These are phyloP conservation scores for Magnaporthales sp. DNA, from an alignment of 2,329 filamentous ascomycete genomes.

Conservation along the genomic window DNA sequence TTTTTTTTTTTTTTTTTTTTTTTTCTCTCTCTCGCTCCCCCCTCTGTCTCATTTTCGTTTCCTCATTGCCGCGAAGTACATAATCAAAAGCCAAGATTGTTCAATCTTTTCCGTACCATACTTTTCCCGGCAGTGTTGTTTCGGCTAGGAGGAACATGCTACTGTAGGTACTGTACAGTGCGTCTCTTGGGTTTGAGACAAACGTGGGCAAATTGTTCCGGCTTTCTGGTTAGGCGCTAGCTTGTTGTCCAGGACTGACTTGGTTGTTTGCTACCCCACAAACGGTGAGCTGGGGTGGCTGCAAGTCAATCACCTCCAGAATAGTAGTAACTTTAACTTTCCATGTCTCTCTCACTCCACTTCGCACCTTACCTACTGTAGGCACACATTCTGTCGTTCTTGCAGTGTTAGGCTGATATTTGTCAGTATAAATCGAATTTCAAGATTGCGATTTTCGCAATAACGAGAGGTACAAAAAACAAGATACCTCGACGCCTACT, in stretches of 20 bases:
- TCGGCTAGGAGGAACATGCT: not conserved
- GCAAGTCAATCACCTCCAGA: not conserved
- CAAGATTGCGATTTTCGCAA: too few relatives aligned
- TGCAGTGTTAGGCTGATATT: too few relatives aligned
- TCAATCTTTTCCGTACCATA: not conserved
- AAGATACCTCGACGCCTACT: too few relatives aligned
- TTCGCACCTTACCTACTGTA: too few relatives aligned
- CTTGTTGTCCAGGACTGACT: not conserved
- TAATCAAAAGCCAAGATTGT: not conserved
- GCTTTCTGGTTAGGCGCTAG: not conserved
- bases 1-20: not conserved
- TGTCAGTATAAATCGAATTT: too few relatives aligned
- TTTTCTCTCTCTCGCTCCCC: not conserved
- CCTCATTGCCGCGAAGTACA: not conserved
- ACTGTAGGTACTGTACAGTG: not conserved
- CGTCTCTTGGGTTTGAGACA: not conserved
- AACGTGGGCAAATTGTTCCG: not conserved
- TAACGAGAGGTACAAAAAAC: too few relatives aligned
- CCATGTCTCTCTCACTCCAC: not conserved
- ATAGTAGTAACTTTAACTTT: not conserved
- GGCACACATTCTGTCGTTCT: too few relatives aligned
- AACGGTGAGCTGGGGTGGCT: not conserved
- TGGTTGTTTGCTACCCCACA: not conserved
- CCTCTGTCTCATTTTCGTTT: not conserved
- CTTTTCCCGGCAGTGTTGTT: not conserved